Base-by-base conservation (phyloP, 805 yeast species). In the Blastobotrys mokoenaii region DNA sequence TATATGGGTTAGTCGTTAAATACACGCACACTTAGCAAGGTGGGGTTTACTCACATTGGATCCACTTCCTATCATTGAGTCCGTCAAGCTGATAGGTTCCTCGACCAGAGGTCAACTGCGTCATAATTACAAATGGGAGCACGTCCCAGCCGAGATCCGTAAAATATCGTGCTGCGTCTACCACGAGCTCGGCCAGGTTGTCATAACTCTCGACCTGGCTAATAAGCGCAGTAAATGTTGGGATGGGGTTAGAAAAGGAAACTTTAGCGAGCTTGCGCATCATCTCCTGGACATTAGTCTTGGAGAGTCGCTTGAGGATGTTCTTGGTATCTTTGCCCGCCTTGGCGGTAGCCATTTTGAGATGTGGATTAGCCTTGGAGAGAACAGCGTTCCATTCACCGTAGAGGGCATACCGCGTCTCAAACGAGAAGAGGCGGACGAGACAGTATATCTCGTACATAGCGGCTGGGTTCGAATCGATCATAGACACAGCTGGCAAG, bases 171-270 rank as follows among this genome's bases (percentile, higher is more conserved):
- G 96, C 87, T 5, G 93, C 77, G 40, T 82, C 82, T 8, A 86
- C 88, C 5, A 90, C 79, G 46, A 90, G 69, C 33, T 77, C 79
- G 38, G 82, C 83, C 51, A 90, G 74, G 58, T 90, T 90, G 58
- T 84, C 95, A 59, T 90, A 90, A 66, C 93, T 86, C 62, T 90
- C 97, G 51, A 90, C 78, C 58, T 87, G 96, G 39, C 78, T 77
- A 9, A 89, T 70, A 39, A 85, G 72, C 0, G 84, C 80, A 17
- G 76, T 65, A 38, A 89, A 75, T 11, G 88, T 77, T 1, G 94
- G 82, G 15, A 88, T 59, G 1, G 97, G 97, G 59, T 86, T 86
- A 1, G 83, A 65, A 48, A 77, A 80, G 16, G 88, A 74, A 10
- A 86, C 70, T 51, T 80, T 79, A 0, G 94, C 82, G 18, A 90